Evolutionary conservation across 75 land plant genomes (phyloP).

Genomic region (Isoetes taiwanensis): DNA sequence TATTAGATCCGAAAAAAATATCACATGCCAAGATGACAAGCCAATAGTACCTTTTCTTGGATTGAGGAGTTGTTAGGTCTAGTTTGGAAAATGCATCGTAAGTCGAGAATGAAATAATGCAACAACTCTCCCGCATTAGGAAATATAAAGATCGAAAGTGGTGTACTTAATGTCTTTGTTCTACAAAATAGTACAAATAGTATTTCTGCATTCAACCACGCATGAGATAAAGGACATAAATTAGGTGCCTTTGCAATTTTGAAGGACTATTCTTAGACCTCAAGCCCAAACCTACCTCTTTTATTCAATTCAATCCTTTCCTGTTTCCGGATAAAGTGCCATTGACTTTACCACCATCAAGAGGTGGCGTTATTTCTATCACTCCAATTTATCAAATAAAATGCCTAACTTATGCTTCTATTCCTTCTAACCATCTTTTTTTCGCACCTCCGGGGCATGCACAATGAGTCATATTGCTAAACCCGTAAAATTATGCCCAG

Average conservation of each 20-base stretch:
- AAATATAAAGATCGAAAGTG: neutral
- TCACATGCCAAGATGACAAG: neutral
- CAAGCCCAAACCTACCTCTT: too few species aligned
- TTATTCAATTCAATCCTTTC: too few species aligned
- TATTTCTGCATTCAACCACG: neutral
- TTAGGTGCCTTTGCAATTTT: neutral
- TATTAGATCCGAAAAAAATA: neutral
- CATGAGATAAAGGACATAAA: neutral
- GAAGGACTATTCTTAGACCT: neutral
- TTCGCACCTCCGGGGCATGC: too few species aligned
- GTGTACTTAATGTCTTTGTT: neutral
- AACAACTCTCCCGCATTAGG: conserved; percentile 59
- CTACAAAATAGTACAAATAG: neutral
- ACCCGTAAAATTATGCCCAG: too few species aligned
- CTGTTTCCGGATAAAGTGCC: neutral
- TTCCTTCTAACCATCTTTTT: too few species aligned
- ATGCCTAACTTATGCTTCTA: too few species aligned
- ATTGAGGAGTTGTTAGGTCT: conserved; percentile 60
- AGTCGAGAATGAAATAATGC: conserved; percentile 65
- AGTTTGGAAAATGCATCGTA: conserved; percentile 69
- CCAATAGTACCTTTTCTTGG: conserved; percentile 45
- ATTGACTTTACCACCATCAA: neutral
- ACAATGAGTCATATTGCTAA: too few species aligned
- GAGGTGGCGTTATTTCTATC: too few species aligned
- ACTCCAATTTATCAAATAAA: too few species aligned